Evolutionary conservation across 1,284 basidiomycete species (phyloP).

Genomic region (Ceratobasidium sp.): DNA sequence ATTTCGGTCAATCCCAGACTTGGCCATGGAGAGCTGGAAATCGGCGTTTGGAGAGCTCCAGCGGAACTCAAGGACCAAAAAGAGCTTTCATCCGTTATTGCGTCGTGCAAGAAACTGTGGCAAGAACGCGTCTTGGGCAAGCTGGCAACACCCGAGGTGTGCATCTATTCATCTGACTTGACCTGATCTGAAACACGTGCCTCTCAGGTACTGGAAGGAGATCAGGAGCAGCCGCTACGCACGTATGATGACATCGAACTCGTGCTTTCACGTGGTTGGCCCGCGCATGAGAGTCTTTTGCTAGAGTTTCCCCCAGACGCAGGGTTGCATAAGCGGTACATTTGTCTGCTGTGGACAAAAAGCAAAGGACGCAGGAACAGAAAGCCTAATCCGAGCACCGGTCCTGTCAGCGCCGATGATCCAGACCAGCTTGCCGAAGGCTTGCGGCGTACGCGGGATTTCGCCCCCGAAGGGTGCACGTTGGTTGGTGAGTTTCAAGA

Average conservation of each 20-base stretch:
- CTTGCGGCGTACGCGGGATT: slow-evolving; percentile 23
- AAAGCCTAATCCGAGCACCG: slow-evolving; percentile 13
- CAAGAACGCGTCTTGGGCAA: slow-evolving; percentile 41
- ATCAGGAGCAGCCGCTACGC: slow-evolving; percentile 34
- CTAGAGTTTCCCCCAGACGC: slow-evolving; percentile 34
- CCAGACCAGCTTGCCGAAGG: slow-evolving; percentile 31
- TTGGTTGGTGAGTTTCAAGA: slow-evolving; percentile 36
- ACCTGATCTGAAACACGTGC: slow-evolving; percentile 1
- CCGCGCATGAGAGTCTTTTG: slow-evolving; percentile 33
- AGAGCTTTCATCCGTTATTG: slow-evolving; percentile 39
- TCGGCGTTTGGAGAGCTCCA: slow-evolving; percentile 42
- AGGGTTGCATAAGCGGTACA: slow-evolving; percentile 30
- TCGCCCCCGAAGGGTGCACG: slow-evolving; percentile 36
- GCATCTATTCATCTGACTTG: neutral
- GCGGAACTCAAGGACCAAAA: slow-evolving; percentile 40
- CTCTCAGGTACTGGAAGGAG: slow-evolving; percentile 34
- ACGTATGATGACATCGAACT: slow-evolving; percentile 42
- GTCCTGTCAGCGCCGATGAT: slow-evolving; percentile 26
- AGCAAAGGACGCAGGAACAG: slow-evolving; percentile 29
- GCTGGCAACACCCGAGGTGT: slow-evolving; percentile 42
- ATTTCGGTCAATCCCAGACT: slow-evolving; percentile 16
- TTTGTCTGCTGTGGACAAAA: slow-evolving; percentile 23
- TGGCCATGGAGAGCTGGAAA: slow-evolving; percentile 41
- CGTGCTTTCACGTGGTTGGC: slow-evolving; percentile 41
- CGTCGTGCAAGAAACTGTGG: slow-evolving; percentile 41